phyloP scores from a whole-genome alignment of 495 filamentous ascomycete species.

The Lasiosphaeriaceae sp. region DNA sequence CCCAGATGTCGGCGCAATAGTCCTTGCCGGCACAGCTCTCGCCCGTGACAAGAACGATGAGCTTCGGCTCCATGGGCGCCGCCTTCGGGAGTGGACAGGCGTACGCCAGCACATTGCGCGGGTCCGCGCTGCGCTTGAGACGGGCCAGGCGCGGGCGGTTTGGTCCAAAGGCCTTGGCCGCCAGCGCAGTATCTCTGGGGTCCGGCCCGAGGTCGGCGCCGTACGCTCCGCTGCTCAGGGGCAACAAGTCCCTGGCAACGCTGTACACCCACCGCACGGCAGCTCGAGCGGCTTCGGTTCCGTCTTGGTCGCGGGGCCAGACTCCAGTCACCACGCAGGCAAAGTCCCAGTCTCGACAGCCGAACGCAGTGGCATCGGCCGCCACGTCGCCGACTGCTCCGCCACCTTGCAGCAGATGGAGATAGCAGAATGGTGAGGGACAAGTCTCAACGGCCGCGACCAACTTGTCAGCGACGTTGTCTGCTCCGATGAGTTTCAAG shows the following conservation, averaged over 20 bases:
- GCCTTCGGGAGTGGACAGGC: constrained; percentile 50
- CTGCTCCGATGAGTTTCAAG: constrained; percentile 48
- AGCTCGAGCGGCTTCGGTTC: constrained; percentile 38
- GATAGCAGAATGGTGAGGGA: constrained; percentile 55
- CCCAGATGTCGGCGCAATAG: constrained; percentile 56
- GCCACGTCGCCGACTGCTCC: constrained; percentile 50
- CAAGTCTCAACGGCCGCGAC: constrained; percentile 45
- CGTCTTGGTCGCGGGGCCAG: constrained; percentile 56
- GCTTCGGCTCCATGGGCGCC: constrained; percentile 39
- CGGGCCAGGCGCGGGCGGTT: constrained; percentile 47
- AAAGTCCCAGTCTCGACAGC: constrained; percentile 61
- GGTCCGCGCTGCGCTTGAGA: constrained; percentile 53
- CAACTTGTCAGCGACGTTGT: constrained; percentile 36
- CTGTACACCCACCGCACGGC: constrained; percentile 56
- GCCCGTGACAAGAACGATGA: constrained; percentile 60
- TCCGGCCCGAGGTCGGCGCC: constrained; percentile 61
- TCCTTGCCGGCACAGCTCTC: constrained; percentile 58
- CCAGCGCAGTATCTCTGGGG: constrained; percentile 52
- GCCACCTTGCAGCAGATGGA: constrained; percentile 61
- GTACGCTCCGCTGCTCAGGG: constrained; percentile 52
- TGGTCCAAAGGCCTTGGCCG: constrained; percentile 53
- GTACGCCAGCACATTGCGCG: constrained; percentile 50
- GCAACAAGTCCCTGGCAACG: constrained; percentile 43
- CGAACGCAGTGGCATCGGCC: constrained; percentile 53
- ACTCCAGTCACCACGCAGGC: constrained; percentile 61